Base-by-base conservation (phyloP, 2,329 filamentous ascomycete genomes). In the Dactylonectria estremocensis region DNA sequence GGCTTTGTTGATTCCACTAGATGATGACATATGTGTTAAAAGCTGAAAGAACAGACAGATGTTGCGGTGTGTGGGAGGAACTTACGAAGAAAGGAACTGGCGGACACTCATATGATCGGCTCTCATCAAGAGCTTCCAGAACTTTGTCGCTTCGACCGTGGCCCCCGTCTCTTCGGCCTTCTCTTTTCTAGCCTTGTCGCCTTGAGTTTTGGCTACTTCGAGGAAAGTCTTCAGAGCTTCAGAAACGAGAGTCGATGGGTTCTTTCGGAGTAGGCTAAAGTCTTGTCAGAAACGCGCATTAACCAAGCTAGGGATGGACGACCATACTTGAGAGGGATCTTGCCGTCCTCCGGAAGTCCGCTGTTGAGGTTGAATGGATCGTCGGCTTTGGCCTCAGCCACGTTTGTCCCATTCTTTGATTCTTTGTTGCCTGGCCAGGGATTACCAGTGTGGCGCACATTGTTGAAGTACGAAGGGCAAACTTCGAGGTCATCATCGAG, bases 31-130 rank as follows among this genome's bases (percentile, higher is more conserved):
- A 37, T 33, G 24, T 4, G 10, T 18, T 11, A 20, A 24, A 14
- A 18, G 10, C 18, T 24, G 10, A 18, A 48, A 11, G 2, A 20
- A 24, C 3, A 48, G 45, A 48, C 45, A 16, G 11, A 2, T 22
- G 4, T 48, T 48, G 20, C 20, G 20, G 45, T 48, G 20, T 10
- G 8, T 14, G 11, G 45, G 10, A 48, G 20, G 45, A 24, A 69
- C 72, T 72, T n/a, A 73, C 72, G 66, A 68, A 3, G 54, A 22
- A 24, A 74, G 67, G 37, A 71, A 75, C 11, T 75, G 72, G 0
- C 73, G 71, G 16, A 61, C 59, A 20, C 73, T 75, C 8, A 68
- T 24, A 18, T 64, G 57, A 2, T 75, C 73, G 1, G 64, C 64
- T 4, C 35, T 33, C 72, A 72, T 75, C 0, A 74, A 16, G 5